These are phyloP conservation scores for Plasmopara halstedii DNA, from an alignment of 352 stramenopile genomes.

Conservation along the genomic window DNA sequence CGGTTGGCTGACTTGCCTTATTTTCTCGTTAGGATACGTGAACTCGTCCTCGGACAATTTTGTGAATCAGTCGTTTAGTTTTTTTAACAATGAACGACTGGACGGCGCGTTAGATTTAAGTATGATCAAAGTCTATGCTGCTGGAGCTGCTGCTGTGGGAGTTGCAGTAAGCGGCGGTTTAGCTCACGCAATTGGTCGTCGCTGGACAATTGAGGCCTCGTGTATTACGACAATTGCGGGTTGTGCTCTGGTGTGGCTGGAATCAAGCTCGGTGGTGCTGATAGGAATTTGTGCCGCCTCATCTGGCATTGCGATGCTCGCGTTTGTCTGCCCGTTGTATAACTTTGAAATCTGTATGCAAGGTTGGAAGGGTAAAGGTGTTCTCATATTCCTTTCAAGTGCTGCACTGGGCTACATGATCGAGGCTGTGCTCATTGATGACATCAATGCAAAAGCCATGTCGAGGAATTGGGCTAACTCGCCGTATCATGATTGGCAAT, in stretches of 20 bases:
- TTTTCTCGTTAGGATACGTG: constrained; percentile 78
- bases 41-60: constrained; percentile 68
- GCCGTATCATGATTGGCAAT: constrained; percentile 69
- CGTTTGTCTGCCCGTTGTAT: constrained; percentile 67
- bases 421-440: constrained; percentile 60
- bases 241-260: constrained; percentile 58
- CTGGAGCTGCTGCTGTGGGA: constrained; percentile 41
- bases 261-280: constrained; percentile 57
- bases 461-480: constrained; percentile 52
- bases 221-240: constrained; percentile 56
- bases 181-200: constrained; percentile 54
- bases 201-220: constrained; percentile 50
- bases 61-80: constrained; percentile 79
- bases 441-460: constrained; percentile 69
- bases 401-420: constrained; percentile 67
- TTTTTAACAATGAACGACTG: constrained; percentile 61
- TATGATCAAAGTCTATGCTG: constrained; percentile 66
- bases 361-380: constrained; percentile 81
- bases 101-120: constrained; percentile 42
- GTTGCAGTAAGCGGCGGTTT: constrained; percentile 40
- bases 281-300: constrained; percentile 62
- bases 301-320: constrained; percentile 70
- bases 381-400: constrained; percentile 76
- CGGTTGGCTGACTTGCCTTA: constrained; percentile 72
- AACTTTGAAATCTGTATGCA: constrained; percentile 86